Base-by-base conservation (phyloP, 2,329 filamentous ascomycete genomes). In the Epichloe typhina region DNA sequence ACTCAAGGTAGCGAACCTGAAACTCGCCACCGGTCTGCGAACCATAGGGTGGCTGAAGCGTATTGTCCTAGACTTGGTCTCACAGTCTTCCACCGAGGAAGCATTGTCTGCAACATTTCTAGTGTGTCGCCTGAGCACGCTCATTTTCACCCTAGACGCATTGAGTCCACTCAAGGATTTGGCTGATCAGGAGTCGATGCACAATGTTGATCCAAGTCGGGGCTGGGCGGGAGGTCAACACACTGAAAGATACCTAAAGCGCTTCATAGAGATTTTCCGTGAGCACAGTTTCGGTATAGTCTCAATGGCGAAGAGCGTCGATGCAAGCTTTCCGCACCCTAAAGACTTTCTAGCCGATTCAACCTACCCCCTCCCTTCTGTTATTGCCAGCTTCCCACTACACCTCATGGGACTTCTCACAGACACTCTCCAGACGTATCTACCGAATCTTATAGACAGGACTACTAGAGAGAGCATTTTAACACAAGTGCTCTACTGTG, bases 281-380 rank as follows among this genome's bases (percentile, higher is more conserved):
- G 93, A 98, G 67, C 93, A 98, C 67, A 95, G 88, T 63, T 98
- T 98, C 65, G 86, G 84, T 42, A 95, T 97, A 53, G 82, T 97
- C 31, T 95, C 88, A 52, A 88, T 97, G 76, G 96, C 94, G 67
- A 87, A 84, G 60, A 93, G 85, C 60, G 88, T 97, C 0, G 73
- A 78, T 3, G 75, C 80, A 3, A 66, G 65, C 49, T 59, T 68
- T 42, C 50, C 56, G 12, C 47, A 54, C 2, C 47, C 59, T 31
- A 45, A 47, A 6, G 52, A 46, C 3, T 53, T 59, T 12, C 51
- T 51, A 1, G 50, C 58, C 39, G 61, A 63, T 39, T 69, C 72
- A 13, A 59, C 83, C n/a, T 69, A 72, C 46, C 77, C 79, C 0
- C 69, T 90, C 3, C 89, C 91, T 1, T 82, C 86, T 0, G 83